Evolutionary conservation across 176 grass and related monocot species (phyloP).

Genomic region (Tillandsia leiboldiana): DNA sequence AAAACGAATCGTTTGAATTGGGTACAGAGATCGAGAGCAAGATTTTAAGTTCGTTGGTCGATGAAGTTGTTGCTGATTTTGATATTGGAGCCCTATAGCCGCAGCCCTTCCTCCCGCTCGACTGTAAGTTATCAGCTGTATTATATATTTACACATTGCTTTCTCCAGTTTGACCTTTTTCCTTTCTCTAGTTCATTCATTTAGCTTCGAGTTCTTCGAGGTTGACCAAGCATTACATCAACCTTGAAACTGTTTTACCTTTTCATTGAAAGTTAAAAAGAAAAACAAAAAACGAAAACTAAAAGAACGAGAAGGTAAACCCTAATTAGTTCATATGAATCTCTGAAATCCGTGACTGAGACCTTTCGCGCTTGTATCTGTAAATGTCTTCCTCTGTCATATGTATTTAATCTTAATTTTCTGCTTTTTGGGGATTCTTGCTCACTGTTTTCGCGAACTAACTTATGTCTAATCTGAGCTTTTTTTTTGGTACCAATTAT

Average conservation of each 20-base stretch:
- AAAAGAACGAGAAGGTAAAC: not conserved
- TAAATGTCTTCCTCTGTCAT: too few relatives aligned
- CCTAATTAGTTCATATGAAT: not conserved
- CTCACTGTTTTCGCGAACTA: too few relatives aligned
- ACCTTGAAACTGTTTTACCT: not conserved
- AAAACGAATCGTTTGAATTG: constrained; percentile 48
- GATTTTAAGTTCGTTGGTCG: constrained; percentile 45
- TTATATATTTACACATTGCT: constrained; percentile 30
- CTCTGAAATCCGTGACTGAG: too few relatives aligned
- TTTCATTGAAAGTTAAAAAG: not conserved
- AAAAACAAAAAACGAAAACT: not conserved
- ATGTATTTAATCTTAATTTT: too few relatives aligned
- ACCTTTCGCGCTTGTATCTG: too few relatives aligned
- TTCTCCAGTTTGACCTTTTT: constrained; percentile 5
- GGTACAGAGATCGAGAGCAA: constrained; percentile 46
- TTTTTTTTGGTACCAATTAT: too few relatives aligned
- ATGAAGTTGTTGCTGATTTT: constrained; percentile 60
- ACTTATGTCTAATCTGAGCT: too few relatives aligned
- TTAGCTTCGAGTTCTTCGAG: not conserved
- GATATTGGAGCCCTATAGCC: constrained; percentile 21
- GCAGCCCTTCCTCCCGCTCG: constrained; percentile 1
- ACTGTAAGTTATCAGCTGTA: constrained; percentile 28
- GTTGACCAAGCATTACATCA: not conserved
- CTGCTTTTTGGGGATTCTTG: too few relatives aligned
- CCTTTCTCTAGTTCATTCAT: not conserved